These are phyloP conservation scores for Globisporangium alternatum DNA, from an alignment of 352 stramenopile species.

Conservation along the genomic window DNA sequence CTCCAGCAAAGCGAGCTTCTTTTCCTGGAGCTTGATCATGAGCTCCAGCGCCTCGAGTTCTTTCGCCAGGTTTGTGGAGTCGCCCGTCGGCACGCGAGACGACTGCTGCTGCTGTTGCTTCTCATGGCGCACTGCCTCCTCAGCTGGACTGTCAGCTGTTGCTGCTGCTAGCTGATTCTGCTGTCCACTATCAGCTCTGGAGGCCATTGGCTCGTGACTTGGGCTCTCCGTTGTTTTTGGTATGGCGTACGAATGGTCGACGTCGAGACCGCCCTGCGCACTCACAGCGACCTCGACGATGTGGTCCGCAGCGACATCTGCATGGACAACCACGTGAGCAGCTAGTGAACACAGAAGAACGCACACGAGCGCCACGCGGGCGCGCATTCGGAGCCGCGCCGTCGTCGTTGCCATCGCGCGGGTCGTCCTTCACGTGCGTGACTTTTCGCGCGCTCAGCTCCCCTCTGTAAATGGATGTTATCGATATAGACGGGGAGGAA, in stretches of 20 bases:
- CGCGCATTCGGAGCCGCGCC: background rate
- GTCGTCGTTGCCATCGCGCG: background rate
- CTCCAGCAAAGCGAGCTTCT: slow-evolving; percentile 35
- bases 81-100: background rate
- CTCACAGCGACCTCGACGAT: slow-evolving; percentile 11
- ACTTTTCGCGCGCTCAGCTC: too few relatives aligned
- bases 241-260: background rate
- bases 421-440: too few relatives aligned
- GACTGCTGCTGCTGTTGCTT: background rate
- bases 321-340: too few relatives aligned
- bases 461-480: too few relatives aligned
- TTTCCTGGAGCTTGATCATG: slow-evolving; percentile 41
- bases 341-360: background rate
- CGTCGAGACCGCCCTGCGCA: background rate
- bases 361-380: background rate
- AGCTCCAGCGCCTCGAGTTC: slow-evolving; percentile 33
- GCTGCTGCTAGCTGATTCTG: background rate
- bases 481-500: too few relatives aligned
- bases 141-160: background rate
- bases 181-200: background rate
- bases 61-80: background rate
- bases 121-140: background rate
- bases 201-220: background rate
- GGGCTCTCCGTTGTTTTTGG: too few relatives aligned
- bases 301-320: background rate